phyloP scores from a whole-genome alignment of 352 stramenopile species.

The Phytophthora litchii region DNA sequence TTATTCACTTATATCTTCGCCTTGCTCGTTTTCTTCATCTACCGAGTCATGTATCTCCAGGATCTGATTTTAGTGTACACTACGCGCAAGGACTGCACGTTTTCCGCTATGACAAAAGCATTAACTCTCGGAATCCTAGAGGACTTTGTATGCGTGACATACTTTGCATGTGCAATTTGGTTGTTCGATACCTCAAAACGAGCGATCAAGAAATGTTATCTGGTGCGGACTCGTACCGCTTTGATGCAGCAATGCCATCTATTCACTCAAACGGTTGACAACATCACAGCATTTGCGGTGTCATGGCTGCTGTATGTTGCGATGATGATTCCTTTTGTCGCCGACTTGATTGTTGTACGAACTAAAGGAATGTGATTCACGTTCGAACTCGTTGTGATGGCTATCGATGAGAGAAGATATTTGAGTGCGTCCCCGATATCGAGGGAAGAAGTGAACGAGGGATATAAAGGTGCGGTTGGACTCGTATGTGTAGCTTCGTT shows the following conservation, averaged over 20 bases:
- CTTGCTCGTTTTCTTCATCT: slow-evolving; percentile 36
- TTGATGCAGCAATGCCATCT: neutral
- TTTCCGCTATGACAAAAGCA: slow-evolving; percentile 14
- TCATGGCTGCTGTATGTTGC: slow-evolving; percentile 32
- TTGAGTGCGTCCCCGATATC: slow-evolving; percentile 33
- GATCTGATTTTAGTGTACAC: slow-evolving; percentile 34
- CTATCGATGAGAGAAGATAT: slow-evolving; percentile 34
- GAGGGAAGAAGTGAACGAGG: slow-evolving; percentile 16
- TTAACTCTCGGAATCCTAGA: slow-evolving; percentile 40
- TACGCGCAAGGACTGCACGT: slow-evolving; percentile 1
- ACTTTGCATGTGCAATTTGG: slow-evolving; percentile 2
- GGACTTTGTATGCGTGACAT: slow-evolving; percentile 39
- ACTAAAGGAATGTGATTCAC: slow-evolving; percentile 41
- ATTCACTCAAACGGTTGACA: neutral
- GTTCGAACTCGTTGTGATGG: slow-evolving; percentile 43
- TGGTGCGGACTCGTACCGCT: neutral
- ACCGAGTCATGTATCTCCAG: slow-evolving; percentile 24
- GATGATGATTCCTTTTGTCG: slow-evolving; percentile 29
- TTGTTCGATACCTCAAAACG: neutral
- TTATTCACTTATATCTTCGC: slow-evolving; percentile 25
- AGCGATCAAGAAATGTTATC: neutral
- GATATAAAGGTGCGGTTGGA: slow-evolving; percentile 11
- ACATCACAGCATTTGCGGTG: slow-evolving; percentile 33
- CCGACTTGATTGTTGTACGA: slow-evolving; percentile 40
- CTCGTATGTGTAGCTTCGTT: slow-evolving; percentile 9